Percentiles rank a stretch among this genome's conserved stretches.
phyloP scores from a whole-genome alignment of 352 stramenopile genomes.

The Globisporangium lucens region DNA sequence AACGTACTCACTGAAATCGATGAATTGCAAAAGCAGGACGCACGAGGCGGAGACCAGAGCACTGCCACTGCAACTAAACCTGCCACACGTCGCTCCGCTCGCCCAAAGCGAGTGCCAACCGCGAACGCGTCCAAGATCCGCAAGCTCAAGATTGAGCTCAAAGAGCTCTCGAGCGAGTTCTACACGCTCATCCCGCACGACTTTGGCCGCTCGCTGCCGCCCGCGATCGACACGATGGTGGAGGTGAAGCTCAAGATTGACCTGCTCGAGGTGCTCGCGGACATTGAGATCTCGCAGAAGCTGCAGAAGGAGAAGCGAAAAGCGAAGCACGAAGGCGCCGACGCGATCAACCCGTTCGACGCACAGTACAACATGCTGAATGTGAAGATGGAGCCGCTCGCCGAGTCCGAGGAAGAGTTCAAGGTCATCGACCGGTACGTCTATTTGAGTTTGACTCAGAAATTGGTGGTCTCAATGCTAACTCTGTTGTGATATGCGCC shows the following conservation, averaged over 20 bases:
- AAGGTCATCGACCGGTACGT: constrained; percentile 41
- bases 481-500: neutral
- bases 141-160: constrained; percentile 35
- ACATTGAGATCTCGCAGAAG: constrained; percentile 61
- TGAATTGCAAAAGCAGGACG: constrained; percentile 23
- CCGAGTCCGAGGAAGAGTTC: constrained; percentile 39
- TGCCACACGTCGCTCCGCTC: constrained; percentile 19
- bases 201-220: constrained; percentile 52
- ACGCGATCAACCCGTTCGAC: constrained; percentile 43
- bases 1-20: constrained; percentile 36
- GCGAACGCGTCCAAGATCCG: constrained; percentile 24
- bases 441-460: too few species aligned
- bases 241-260: constrained; percentile 62
- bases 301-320: constrained; percentile 30
- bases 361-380: constrained; percentile 52
- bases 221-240: constrained; percentile 45
- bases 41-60: constrained; percentile 15
- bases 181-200: constrained; percentile 73
- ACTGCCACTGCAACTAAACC: constrained; percentile 24
- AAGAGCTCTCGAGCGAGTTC: constrained; percentile 57
- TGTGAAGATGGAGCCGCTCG: constrained; percentile 39
- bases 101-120: neutral
- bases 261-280: constrained; percentile 54
- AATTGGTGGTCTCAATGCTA: too few species aligned
- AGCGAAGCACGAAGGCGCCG: constrained; percentile 15